phyloP scores from a whole-genome alignment of 768 basidiomycete genomes.

The Naganishia onofrii region DNA sequence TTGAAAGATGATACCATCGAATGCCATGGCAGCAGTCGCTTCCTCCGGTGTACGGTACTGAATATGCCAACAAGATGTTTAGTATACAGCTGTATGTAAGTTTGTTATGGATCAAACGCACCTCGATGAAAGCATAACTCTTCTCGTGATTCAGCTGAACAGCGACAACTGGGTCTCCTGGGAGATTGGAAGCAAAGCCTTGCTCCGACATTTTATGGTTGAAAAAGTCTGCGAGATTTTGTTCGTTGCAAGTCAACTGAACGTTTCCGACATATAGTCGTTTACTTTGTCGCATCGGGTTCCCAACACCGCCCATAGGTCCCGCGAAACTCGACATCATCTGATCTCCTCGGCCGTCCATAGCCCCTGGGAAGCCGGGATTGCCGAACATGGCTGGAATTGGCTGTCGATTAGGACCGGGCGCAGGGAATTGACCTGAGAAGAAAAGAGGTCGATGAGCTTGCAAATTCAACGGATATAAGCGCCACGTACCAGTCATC shows the following conservation, averaged over 20 bases:
- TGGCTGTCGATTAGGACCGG: constrained; percentile 73
- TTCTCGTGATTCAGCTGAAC: constrained; percentile 98
- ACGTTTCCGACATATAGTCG: constrained; percentile 96
- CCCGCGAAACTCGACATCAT: constrained; percentile 30
- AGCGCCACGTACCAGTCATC: constrained; percentile 71
- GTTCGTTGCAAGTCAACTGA: constrained; percentile 88
- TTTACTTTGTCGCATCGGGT: constrained; percentile 76
- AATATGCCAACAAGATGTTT: background rate
- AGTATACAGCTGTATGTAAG: background rate
- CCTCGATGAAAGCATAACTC: constrained; percentile 98
- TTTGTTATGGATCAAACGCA: constrained; percentile 50
- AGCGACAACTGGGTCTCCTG: constrained; percentile 81
- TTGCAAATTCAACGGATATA: background rate
- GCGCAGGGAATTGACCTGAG: constrained; percentile 89
- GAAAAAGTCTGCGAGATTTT: constrained; percentile 89
- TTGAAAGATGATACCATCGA: constrained; percentile 94
- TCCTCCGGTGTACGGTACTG: constrained; percentile 97
- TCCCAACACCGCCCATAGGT: constrained; percentile 35
- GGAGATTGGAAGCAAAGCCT: constrained; percentile 46
- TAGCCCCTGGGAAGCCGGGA: constrained; percentile 33
- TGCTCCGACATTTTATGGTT: constrained; percentile 87
- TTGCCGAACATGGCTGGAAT: constrained; percentile 32
- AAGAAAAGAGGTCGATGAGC: constrained; percentile 15
- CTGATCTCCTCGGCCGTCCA: constrained; percentile 22
- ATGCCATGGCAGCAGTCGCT: constrained; percentile 92